These are phyloP conservation scores for Acidomyces sp. DNA, from an alignment of 495 filamentous ascomycete genomes.

Conservation along the genomic window DNA sequence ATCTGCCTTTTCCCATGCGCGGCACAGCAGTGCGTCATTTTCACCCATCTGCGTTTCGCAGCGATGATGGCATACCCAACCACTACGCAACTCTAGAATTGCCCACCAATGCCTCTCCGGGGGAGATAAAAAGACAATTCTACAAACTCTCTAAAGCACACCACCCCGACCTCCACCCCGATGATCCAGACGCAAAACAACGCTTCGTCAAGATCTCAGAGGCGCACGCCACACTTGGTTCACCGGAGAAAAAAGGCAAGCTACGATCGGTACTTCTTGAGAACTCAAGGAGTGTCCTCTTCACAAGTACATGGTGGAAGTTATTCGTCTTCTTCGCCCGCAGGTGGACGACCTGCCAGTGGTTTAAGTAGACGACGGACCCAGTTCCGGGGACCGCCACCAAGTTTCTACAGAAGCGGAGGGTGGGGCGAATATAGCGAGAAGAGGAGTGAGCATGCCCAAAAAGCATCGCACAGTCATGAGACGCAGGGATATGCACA, in stretches of 20 bases:
- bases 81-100: constrained; percentile 80
- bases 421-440: constrained; percentile 48
- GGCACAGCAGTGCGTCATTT: constrained; percentile 17
- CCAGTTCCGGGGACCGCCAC: constrained; percentile 72
- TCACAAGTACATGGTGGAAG: no score
- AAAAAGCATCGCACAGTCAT: constrained; percentile 9
- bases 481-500: constrained; percentile 10
- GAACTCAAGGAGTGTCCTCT: no score
- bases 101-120: constrained; percentile 48
- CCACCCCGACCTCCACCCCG: constrained; percentile 85
- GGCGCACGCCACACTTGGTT: constrained; percentile 69
- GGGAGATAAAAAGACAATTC: constrained; percentile 86
- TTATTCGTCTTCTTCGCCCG: constrained; percentile 29
- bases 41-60: constrained; percentile 22
- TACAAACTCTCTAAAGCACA: constrained; percentile 81
- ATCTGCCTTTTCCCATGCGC: not conserved
- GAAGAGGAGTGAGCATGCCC: constrained; percentile 29
- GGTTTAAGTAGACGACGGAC: constrained; percentile 66
- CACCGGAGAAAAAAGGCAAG: constrained; percentile 53
- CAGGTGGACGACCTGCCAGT: constrained; percentile 33
- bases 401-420: constrained; percentile 70
- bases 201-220: constrained; percentile 79
- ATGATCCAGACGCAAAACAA: constrained; percentile 53
- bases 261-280: constrained; percentile 62
- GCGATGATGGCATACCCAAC: constrained; percentile 30